These are phyloP conservation scores for Neurospora sp. DNA, from an alignment of 495 filamentous ascomycete genomes.

Conservation along the genomic window DNA sequence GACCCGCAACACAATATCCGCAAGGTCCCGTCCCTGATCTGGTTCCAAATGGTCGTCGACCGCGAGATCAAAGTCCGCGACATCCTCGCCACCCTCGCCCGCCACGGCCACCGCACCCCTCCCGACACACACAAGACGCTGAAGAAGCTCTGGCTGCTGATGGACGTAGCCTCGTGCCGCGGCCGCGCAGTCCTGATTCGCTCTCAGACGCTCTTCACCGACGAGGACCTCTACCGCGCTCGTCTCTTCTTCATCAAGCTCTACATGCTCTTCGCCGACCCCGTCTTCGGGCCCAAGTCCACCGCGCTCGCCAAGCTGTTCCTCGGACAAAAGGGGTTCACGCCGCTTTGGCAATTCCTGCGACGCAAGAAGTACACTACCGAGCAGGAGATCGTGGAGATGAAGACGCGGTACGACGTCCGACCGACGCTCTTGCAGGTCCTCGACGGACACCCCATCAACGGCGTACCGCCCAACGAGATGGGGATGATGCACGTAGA, in stretches of 20 bases:
- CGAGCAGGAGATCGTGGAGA: conserved; percentile 31
- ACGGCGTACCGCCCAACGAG: conserved; percentile 39
- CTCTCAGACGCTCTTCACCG: conserved; percentile 37
- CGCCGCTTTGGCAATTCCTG: conserved; percentile 39
- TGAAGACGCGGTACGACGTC: conserved; percentile 35
- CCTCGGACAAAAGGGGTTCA: conserved; percentile 47
- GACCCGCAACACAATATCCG: conserved; percentile 8
- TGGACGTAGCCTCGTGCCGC: conserved; percentile 46
- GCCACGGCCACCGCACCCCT: conserved; percentile 44
- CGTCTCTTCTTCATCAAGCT: conserved; percentile 53
- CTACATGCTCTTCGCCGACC: conserved; percentile 47
- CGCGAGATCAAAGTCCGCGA: conserved; percentile 30
- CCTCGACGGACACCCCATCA: conserved; percentile 11
- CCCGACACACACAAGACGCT: conserved; percentile 29
- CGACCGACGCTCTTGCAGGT: conserved; percentile 2
- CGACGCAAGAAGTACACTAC: conserved; percentile 28
- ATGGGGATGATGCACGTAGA: conserved; percentile 42
- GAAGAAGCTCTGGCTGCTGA: conserved; percentile 56
- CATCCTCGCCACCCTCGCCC: conserved; percentile 44
- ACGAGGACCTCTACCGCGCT: conserved; percentile 43
- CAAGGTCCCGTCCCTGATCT: conserved; percentile 18
- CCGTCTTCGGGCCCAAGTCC: conserved; percentile 28
- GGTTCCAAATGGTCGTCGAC: conserved; percentile 19
- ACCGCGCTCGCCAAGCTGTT: conserved; percentile 41
- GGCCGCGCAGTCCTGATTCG: conserved; percentile 40